Percentiles rank a stretch among this genome's conserved stretches.
phyloP scores from a whole-genome alignment of 139 green algal genomes.

The Nannochloris sp. region DNA sequence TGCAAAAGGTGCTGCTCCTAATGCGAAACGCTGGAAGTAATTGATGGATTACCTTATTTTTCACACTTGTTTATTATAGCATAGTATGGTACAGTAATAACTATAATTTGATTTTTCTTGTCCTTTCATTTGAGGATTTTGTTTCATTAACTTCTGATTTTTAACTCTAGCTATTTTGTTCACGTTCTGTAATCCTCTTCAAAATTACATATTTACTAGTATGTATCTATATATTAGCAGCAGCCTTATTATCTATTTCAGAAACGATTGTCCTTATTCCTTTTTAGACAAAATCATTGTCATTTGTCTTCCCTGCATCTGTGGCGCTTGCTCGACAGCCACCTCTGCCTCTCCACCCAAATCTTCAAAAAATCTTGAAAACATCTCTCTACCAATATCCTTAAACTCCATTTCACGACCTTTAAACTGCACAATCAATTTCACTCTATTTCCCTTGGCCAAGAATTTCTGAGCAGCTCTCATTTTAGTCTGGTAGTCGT shows the following conservation, averaged over 20 bases:
- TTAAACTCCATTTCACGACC: constrained; percentile 70
- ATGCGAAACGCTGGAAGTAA: constrained; percentile 1
- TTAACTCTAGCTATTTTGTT: not conserved
- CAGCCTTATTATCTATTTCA: not conserved
- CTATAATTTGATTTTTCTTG: not conserved
- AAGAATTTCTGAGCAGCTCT: constrained; percentile 58
- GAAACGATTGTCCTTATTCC: not conserved
- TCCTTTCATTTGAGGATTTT: not conserved
- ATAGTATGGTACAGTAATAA: too few species aligned
- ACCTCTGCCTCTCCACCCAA: constrained; percentile 2
- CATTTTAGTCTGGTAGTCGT: constrained; percentile 71
- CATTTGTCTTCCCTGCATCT: constrained; percentile 26
- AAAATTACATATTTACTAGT: not conserved
- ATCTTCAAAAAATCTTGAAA: constrained; percentile 32
- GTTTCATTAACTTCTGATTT: not conserved
- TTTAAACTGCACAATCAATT: constrained; percentile 60
- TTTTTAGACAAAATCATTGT: constrained; percentile 28
- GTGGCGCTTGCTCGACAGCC: constrained; percentile 11
- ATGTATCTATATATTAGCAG: not conserved
- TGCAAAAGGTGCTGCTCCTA: not conserved
- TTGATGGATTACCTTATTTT: too few species aligned
- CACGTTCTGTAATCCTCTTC: not conserved
- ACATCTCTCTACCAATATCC: constrained; percentile 54
- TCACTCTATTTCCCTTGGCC: constrained; percentile 68
- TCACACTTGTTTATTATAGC: too few species aligned